These are phyloP conservation scores for Torulaspora indica DNA, from an alignment of 805 yeast genomes.

Conservation along the genomic window DNA sequence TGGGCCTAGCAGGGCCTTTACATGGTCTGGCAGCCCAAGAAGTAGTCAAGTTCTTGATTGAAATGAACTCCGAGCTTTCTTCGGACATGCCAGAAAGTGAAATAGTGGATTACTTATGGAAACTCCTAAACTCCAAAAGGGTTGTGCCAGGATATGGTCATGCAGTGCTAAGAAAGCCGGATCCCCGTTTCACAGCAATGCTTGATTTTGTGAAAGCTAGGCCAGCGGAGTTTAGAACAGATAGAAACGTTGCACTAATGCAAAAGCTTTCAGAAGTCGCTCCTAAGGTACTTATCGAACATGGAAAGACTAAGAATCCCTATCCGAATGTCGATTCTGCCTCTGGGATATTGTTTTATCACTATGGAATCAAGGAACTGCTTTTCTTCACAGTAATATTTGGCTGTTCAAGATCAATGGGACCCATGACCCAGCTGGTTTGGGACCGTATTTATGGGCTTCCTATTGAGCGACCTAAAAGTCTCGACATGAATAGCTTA, in stretches of 20 bases:
- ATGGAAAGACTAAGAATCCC: slow-evolving; percentile 83
- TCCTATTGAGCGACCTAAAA: slow-evolving; percentile 79
- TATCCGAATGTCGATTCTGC: slow-evolving; percentile 80
- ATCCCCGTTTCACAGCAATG: slow-evolving; percentile 75
- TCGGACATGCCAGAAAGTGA: slow-evolving; percentile 35
- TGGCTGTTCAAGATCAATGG: slow-evolving; percentile 78
- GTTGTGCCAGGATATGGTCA: slow-evolving; percentile 89
- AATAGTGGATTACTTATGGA: slow-evolving; percentile 68
- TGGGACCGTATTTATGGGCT: slow-evolving; percentile 73
- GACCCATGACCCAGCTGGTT: slow-evolving; percentile 72
- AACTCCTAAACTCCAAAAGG: slow-evolving; percentile 62
- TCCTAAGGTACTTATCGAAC: slow-evolving; percentile 67
- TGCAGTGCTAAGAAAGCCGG: slow-evolving; percentile 78
- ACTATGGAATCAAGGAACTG: slow-evolving; percentile 71
- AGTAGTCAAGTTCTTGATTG: slow-evolving; percentile 68
- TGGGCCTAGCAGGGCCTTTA: slow-evolving; percentile 82
- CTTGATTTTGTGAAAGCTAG: slow-evolving; percentile 57
- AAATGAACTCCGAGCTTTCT: slow-evolving; percentile 49
- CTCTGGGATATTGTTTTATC: slow-evolving; percentile 72
- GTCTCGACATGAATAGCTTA: slow-evolving; percentile 25
- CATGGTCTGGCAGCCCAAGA: slow-evolving; percentile 87
- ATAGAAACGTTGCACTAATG: slow-evolving; percentile 63
- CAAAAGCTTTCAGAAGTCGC: slow-evolving; percentile 62
- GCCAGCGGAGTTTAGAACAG: slow-evolving; percentile 52
- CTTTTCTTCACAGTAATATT: slow-evolving; percentile 75